phyloP scores from a whole-genome alignment of 768 basidiomycete genomes.

The Coprinopsis strossmayeri region DNA sequence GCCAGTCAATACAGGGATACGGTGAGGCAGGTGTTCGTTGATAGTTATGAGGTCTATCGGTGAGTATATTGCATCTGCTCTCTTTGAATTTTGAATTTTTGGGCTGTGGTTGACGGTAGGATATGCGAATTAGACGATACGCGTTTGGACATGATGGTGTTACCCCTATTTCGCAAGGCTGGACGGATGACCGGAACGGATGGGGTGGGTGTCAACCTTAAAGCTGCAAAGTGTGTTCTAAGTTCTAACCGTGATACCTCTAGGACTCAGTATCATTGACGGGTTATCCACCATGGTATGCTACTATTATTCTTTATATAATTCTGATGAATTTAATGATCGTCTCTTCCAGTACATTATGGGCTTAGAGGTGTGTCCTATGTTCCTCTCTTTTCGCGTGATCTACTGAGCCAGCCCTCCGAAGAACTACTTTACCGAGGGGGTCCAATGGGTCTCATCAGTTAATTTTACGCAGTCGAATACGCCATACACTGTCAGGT shows the following conservation, averaged over 20 bases:
- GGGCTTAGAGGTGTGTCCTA: not conserved
- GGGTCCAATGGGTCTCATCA: not conserved
- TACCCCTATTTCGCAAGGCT: not conserved
- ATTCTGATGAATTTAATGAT: not conserved
- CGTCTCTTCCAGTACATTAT: not conserved
- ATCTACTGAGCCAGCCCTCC: not conserved
- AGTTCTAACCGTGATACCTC: not conserved
- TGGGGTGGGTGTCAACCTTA: not conserved
- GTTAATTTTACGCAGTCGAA: not conserved
- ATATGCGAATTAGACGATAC: not conserved
- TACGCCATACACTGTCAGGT: not conserved
- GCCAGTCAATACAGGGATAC: no score
- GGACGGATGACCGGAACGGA: not conserved
- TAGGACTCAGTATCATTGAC: not conserved
- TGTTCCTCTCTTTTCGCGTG: not conserved
- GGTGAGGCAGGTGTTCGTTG: not conserved
- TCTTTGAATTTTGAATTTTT: not conserved
- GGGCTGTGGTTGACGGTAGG: not conserved
- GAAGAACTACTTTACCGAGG: not conserved
- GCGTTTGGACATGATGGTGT: constrained; percentile 2
- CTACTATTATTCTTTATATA: not conserved
- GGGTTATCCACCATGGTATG: not conserved
- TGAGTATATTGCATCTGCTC: no score
- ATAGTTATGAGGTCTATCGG: not conserved
- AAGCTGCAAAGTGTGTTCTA: not conserved